Conservation (phyloP, 164 flowering plant genomes). For the Vitis riparia region DNA sequence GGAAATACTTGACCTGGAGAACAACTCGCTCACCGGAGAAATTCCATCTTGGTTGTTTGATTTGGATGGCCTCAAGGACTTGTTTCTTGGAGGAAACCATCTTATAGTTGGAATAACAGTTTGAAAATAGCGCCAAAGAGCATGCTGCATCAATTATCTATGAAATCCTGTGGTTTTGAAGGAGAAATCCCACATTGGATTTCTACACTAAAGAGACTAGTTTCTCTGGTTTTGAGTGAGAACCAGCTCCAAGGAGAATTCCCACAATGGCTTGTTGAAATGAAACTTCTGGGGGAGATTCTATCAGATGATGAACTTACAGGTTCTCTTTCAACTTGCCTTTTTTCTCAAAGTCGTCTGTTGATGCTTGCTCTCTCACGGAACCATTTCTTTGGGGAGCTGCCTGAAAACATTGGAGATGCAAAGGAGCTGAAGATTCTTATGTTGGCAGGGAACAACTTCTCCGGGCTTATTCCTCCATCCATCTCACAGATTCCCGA, state of each 20-base stretch:
- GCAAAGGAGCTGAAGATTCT: conserved; percentile 33
- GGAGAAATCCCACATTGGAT: conserved; percentile 51
- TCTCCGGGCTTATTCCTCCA: conserved; percentile 42
- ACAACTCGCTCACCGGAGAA: conserved; percentile 37
- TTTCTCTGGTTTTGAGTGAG: conserved; percentile 48
- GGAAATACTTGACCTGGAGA: conserved; percentile 32
- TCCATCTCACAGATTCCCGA: conserved; percentile 35
- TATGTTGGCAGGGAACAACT: conserved; percentile 39
- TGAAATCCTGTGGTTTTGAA: conserved; percentile 36
- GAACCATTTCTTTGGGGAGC: conserved; percentile 27
- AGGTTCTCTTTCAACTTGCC: conserved; percentile 34
- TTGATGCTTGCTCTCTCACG: too few species aligned
- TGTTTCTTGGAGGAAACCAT: conserved; percentile 46
- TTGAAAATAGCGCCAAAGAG: conserved; percentile 27
- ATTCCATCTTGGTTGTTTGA: conserved; percentile 48
- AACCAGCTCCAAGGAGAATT: conserved; percentile 42
- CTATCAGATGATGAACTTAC: conserved; percentile 46
- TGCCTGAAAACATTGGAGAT: conserved; percentile 46
- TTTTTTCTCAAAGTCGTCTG: conserved; percentile 18
- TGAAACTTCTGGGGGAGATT: conserved; percentile 25
- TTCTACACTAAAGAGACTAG: conserved; percentile 34
- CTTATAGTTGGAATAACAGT: conserved; percentile 39
- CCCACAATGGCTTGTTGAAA: conserved; percentile 43
- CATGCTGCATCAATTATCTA: conserved; percentile 25
- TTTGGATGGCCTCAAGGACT: conserved; percentile 21